These are phyloP conservation scores for Rhizopus sp. DNA, from an alignment of 371 early-diverging fungal genomes.

Conservation along the genomic window DNA sequence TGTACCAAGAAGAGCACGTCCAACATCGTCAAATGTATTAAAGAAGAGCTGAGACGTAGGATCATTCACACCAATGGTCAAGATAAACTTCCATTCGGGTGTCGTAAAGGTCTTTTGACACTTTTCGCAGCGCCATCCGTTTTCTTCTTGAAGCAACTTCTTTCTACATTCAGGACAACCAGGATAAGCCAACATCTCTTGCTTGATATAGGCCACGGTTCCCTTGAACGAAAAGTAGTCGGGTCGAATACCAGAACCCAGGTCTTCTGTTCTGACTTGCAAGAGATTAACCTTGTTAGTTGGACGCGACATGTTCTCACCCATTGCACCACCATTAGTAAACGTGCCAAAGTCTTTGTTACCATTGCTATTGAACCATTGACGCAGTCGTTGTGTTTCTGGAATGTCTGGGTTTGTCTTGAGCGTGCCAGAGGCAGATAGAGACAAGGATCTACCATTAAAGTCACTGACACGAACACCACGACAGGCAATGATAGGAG, in stretches of 20 bases:
- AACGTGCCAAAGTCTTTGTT: not conserved
- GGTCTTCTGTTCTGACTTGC: constrained; percentile 64
- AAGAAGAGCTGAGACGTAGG: constrained; percentile 82
- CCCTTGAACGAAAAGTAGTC: constrained; percentile 74
- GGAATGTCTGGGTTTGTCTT: constrained; percentile 82
- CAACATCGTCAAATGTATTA: constrained; percentile 86
- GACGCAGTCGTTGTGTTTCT: constrained; percentile 79
- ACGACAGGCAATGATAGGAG: constrained; percentile 82
- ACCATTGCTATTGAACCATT: constrained; percentile 72
- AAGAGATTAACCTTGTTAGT: constrained; percentile 58
- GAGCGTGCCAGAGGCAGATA: constrained; percentile 53
- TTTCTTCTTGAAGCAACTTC: constrained; percentile 66
- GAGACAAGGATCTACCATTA: constrained; percentile 77
- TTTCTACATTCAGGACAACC: constrained; percentile 94
- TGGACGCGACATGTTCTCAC: not conserved
- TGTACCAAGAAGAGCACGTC: constrained; percentile 64
- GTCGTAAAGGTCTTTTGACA: constrained; percentile 68
- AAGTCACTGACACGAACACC: constrained; percentile 87
- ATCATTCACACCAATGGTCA: constrained; percentile 75
- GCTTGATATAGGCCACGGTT: constrained; percentile 64
- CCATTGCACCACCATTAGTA: constrained; percentile 21
- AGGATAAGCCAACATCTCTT: constrained; percentile 76
- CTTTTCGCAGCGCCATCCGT: constrained; percentile 93
- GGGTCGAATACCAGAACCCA: constrained; percentile 62
- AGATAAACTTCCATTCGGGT: constrained; percentile 84